A percentile compares a stretch with the other conserved stretches of the same genome.
These are phyloP conservation scores for Neurospora sp. DNA, from an alignment of 495 filamentous ascomycete genomes.

Conservation along the genomic window DNA sequence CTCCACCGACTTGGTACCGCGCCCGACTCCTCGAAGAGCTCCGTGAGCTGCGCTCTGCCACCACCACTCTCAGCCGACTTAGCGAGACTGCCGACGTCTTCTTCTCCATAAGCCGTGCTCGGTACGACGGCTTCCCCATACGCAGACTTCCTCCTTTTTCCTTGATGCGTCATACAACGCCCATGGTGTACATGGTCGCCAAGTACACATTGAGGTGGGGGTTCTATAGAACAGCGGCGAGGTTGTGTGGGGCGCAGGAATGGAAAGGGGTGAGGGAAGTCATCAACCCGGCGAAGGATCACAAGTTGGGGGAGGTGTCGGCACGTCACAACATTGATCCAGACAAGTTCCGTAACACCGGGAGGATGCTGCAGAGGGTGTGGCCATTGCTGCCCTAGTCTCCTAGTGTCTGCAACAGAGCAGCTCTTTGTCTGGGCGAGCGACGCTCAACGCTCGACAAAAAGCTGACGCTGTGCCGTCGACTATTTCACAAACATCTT, in stretches of 20 bases:
- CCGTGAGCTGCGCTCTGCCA: slow-evolving; percentile 28
- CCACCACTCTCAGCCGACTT: slow-evolving; percentile 26
- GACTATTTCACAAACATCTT: slow-evolving; percentile 3
- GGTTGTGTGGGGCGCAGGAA: slow-evolving; percentile 26
- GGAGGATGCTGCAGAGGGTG: background rate
- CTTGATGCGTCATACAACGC: slow-evolving; percentile 15
- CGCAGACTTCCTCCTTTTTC: slow-evolving; percentile 24
- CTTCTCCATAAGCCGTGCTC: slow-evolving; percentile 39
- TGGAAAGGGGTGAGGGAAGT: slow-evolving; percentile 32
- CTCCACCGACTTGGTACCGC: slow-evolving; percentile 34
- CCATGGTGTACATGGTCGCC: slow-evolving; percentile 41
- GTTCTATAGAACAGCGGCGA: slow-evolving; percentile 36
- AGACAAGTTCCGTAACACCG: slow-evolving; percentile 17
- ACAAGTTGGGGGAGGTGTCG: slow-evolving; percentile 38
- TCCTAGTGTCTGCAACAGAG: background rate
- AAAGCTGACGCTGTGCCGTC: background rate
- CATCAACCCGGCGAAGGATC: slow-evolving; percentile 39
- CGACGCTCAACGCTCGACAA: background rate
- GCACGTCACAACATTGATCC: slow-evolving; percentile 34
- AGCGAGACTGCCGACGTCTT: slow-evolving; percentile 47
- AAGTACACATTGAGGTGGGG: slow-evolving; percentile 43
- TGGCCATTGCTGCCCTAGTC: background rate
- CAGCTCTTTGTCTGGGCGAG: background rate
- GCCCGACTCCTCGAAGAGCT: slow-evolving; percentile 39
- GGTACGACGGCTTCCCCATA: slow-evolving; percentile 28